These are phyloP conservation scores for Byssoonygena ceratinophila DNA, from an alignment of 2,329 filamentous ascomycete genomes.

Conservation along the genomic window DNA sequence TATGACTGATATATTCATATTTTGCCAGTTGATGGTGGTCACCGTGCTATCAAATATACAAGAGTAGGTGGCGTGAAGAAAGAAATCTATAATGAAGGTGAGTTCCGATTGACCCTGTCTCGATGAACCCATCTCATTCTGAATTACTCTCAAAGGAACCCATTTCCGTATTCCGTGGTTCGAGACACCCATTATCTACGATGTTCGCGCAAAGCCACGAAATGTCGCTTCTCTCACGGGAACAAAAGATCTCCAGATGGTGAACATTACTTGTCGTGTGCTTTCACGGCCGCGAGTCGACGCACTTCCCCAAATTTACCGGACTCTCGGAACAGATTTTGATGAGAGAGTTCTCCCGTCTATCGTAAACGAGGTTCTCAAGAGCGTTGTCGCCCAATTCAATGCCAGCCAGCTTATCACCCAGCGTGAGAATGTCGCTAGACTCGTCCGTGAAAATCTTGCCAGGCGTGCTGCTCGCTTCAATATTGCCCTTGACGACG, in stretches of 20 bases:
- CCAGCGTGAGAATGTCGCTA: slow-evolving; percentile 92
- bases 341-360: slow-evolving; percentile 94
- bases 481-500: slow-evolving; percentile 95
- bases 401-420: slow-evolving; percentile 97
- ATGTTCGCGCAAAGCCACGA: slow-evolving; percentile 93
- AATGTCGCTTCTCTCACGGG: slow-evolving; percentile 95
- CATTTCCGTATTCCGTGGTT: slow-evolving; percentile 94
- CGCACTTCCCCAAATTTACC: slow-evolving; percentile 90
- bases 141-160: slow-evolving; percentile 51
- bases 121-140: neutral
- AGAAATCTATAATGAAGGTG: slow-evolving; percentile 93
- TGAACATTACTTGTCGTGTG: slow-evolving; percentile 99
- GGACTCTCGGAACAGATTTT: slow-evolving; percentile 89
- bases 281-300: slow-evolving; percentile 81
- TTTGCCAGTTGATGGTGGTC: slow-evolving; percentile 76
- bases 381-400: slow-evolving; percentile 98
- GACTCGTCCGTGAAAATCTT: slow-evolving; percentile 84
- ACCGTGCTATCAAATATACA: slow-evolving; percentile 97
- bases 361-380: slow-evolving; percentile 97
- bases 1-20: slow-evolving; percentile 15
- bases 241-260: slow-evolving; percentile 99
- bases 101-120: slow-evolving; percentile 5
- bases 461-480: slow-evolving; percentile 84
- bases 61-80: slow-evolving; percentile 84
- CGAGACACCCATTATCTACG: slow-evolving; percentile 92